These are phyloP conservation scores for Anisodus tanguticus DNA, from an alignment of 257 asterid species.

Conservation along the genomic window DNA sequence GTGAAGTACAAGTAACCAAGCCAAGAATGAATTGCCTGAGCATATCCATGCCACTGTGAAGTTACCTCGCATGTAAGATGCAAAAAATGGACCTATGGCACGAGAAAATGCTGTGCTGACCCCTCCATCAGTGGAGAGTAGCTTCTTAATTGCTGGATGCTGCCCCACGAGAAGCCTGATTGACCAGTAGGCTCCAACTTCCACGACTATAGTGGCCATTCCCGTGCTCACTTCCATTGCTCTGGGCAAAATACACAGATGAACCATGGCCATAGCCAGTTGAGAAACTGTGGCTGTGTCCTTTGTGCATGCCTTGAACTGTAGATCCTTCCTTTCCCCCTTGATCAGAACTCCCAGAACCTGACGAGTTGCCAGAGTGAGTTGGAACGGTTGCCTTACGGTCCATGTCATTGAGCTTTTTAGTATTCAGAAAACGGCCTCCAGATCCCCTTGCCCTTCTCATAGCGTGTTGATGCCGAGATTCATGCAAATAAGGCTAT, in stretches of 20 bases:
- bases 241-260: conserved; percentile 36
- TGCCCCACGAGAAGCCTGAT: conserved; percentile 50
- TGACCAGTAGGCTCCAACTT: conserved; percentile 52
- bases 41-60: conserved; percentile 43
- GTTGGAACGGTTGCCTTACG: conserved; percentile 39
- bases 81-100: background rate
- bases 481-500: conserved; percentile 89
- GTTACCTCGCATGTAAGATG: background rate
- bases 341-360: conserved; percentile 47
- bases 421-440: conserved; percentile 82
- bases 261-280: conserved; percentile 40
- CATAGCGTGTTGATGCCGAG: conserved; percentile 81
- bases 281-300: conserved; percentile 35
- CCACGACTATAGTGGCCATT: conserved; percentile 39
- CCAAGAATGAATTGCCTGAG: conserved; percentile 98
- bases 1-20: conserved; percentile 61
- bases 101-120: conserved; percentile 1
- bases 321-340: conserved; percentile 36
- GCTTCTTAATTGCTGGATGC: conserved; percentile 48
- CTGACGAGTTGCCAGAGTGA: conserved; percentile 52
- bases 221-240: conserved; percentile 41
- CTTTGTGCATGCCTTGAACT: conserved; percentile 39
- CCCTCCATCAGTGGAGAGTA: conserved; percentile 27
- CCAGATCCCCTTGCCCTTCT: conserved; percentile 81
- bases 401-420: conserved; percentile 43